phyloP scores from a whole-genome alignment of 2,329 filamentous ascomycete genomes.

The Hymenoscyphus occultus region DNA sequence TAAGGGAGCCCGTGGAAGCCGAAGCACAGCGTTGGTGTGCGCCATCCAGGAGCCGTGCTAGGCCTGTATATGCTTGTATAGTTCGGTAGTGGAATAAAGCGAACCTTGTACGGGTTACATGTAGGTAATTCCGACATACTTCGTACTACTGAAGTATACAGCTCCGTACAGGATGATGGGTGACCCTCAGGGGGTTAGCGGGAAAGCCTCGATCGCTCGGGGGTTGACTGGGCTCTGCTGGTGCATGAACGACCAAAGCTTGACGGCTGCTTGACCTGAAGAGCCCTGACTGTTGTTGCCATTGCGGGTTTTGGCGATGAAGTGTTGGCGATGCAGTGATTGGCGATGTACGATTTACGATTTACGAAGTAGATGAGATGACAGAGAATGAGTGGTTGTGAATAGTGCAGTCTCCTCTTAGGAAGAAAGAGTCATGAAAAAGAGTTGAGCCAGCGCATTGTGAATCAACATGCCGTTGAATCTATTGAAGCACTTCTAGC shows the following conservation, averaged over 20 bases:
- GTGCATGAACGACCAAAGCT: background rate
- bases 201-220: background rate
- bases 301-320: no score
- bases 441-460: background rate
- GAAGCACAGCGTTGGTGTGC: background rate
- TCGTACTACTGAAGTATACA: no score
- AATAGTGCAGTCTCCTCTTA: background rate
- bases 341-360: background rate
- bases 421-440: no score
- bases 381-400: background rate
- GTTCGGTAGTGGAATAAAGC: no score
- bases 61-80: background rate
- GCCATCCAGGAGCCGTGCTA: background rate
- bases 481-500: no score
- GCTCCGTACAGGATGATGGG: background rate
- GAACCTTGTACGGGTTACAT: no score
- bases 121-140: no score
- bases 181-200: background rate
- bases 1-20: background rate
- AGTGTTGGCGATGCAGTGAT: background rate
- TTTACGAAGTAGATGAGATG: background rate
- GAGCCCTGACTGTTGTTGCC: no score
- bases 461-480: background rate
- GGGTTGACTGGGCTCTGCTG: background rate
- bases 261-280: background rate